A percentile compares a stretch with the other conserved stretches of the same genome.
These are phyloP conservation scores for Backusella psychrophila DNA, from an alignment of 192 early-diverging fungal genomes.

Conservation along the genomic window DNA sequence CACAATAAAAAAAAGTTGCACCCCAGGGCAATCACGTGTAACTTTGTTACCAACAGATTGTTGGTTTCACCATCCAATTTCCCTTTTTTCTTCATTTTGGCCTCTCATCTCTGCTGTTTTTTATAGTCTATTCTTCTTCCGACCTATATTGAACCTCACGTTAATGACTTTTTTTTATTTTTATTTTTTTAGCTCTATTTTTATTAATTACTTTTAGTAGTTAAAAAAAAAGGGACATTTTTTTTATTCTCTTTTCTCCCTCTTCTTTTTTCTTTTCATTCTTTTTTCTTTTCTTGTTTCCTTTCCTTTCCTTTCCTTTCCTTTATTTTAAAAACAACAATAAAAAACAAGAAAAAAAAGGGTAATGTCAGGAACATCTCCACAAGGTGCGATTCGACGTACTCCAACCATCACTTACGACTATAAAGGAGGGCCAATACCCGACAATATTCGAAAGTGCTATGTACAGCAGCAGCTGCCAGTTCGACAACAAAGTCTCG, in stretches of 20 bases:
- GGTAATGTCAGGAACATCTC: not conserved
- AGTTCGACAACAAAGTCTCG: constrained; percentile 30
- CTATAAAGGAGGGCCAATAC: constrained; percentile 20
- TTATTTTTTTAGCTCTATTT: not conserved
- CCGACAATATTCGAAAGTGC: constrained; percentile 16
- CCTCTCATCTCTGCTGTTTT: not conserved
- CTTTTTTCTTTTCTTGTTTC: not conserved
- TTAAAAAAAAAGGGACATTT: not conserved
- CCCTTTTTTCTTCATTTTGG: not conserved
- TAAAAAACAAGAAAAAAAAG: not conserved
- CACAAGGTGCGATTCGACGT: constrained; percentile 1
- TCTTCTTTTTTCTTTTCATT: not conserved
- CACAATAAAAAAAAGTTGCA: not conserved
- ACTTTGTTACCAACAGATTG: not conserved
- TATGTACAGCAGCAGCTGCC: constrained; percentile 32
- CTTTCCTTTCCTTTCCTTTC: not conserved
- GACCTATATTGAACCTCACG: no score
- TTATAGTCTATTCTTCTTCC: no score
- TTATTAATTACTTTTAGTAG: not conserved
- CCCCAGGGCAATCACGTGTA: not conserved
- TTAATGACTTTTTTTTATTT: no score
- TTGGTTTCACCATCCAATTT: not conserved
- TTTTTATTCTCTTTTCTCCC: not conserved
- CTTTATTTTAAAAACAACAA: not conserved
- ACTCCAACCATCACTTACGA: constrained; percentile 1